Conservation (phyloP, 352 stramenopile species). For the Globisporangium spinosum region DNA sequence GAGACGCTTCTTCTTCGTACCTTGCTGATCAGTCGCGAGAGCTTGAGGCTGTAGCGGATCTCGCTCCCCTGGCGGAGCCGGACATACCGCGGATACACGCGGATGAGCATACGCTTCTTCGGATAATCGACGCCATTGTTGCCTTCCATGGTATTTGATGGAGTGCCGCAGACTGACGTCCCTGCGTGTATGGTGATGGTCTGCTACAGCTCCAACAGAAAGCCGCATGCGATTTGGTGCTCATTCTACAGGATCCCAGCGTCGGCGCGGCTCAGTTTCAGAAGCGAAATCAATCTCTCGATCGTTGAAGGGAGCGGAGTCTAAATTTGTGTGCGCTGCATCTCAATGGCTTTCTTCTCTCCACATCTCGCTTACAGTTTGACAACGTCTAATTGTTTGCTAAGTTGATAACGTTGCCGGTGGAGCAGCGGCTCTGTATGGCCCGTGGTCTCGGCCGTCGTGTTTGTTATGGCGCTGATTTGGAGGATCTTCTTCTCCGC, state of each 20-base stretch:
- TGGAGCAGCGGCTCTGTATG: too few species aligned
- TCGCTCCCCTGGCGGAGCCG: constrained; percentile 60
- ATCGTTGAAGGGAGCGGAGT: neutral
- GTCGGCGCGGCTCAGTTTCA: neutral
- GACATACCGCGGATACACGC: constrained; percentile 55
- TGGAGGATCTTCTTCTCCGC: too few species aligned
- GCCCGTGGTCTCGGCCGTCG: too few species aligned
- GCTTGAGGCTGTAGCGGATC: constrained; percentile 58
- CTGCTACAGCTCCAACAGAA: neutral
- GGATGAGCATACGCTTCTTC: constrained; percentile 43
- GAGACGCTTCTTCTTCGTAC: constrained; percentile 18
- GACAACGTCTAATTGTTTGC: neutral
- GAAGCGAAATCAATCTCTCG: neutral
- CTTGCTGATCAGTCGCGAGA: constrained; percentile 44
- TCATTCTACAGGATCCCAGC: neutral
- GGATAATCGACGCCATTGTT: constrained; percentile 15
- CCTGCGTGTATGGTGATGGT: neutral
- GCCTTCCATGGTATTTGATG: neutral
- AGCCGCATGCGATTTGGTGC: neutral
- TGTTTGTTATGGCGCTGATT: too few species aligned
- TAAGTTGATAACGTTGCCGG: neutral
- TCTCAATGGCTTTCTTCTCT: neutral
- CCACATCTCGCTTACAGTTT: neutral
- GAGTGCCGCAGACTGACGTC: neutral
- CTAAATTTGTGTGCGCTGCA: neutral